Evolutionary conservation across 2,329 filamentous ascomycete genomes (phyloP), one percentile per base, ranked within the genome.

Genomic region (Tolypocladium ovalisporum): DNA sequence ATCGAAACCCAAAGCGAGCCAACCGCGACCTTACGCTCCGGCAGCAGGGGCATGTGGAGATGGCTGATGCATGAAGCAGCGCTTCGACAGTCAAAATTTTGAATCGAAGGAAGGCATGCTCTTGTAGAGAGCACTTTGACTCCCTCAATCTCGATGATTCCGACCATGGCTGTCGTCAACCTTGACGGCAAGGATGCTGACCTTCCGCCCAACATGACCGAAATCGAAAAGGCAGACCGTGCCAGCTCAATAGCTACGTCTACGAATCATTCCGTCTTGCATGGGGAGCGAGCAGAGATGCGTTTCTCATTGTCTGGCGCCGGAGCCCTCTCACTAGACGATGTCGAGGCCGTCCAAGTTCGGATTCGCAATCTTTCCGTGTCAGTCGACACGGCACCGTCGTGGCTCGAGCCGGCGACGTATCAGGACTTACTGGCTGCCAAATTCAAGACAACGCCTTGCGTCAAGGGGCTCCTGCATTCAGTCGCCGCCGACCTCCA

Each of bases 401-500:
- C 78, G 39, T 75, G 77, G 64, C 65, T 79, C 15, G 76, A 79
- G 13, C 77, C 77, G 0, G 66, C 71, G 1, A 80, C 77, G 1
- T 80, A 79, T 44, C 66, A 70, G 0, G 71, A 74, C 29, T 68
- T 76, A 8, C 68, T 75, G 54, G 70, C 68, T 58, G 62, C 66
- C 57, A 73, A 64, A 44, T 71, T 72, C 60, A 70, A 71, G 61
- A 74, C 71, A 5, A 63, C 62, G 1, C 66, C 73, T 3, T 65
- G 64, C 8, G 70, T 71, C 58, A 83, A 83, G 65, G 69, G 73
- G 7, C 81, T 91, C 13, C 72, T 91, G 12, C 75, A 84, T 55
- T 79, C 80, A 35, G 80, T 90, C 52, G 80, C 80, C 61, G 86
- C 86, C 2, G 78, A 82, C 29, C 79, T 90, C 67, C 76, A 77